Evolutionary conservation across 1,284 basidiomycete species (phyloP), one percentile per base, ranked within the genome.

Genomic region (Leccinum pachyderme): DNA sequence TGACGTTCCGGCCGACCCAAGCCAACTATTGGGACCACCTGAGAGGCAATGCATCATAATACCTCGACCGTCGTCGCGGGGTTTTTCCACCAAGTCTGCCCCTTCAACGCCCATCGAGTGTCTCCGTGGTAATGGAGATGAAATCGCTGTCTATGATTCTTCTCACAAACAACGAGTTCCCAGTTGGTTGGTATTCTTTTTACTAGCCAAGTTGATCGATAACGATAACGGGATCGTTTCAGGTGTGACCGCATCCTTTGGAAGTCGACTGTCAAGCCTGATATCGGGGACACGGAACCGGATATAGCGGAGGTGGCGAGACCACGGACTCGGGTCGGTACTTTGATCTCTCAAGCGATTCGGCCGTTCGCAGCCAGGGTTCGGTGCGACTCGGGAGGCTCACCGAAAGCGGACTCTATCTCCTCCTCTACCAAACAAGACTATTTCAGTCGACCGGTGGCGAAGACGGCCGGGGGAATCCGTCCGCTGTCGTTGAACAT

Each of bases 221-320:
- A 45, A 7, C 57, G 35, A 64, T 48, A 45, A 7, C 32, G 31
- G 46, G 29, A 25, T 27, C 27, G 18, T 55, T 31, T 41, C 54
- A 88, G 87, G 87, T 91, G 89, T 63, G 89, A 91, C 63, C 81
- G 89, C 22, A 89, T 91, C 50, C 70, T 91, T 4, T 91, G 83
- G 83, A 91, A 89, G 68, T 80, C 86, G 1, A 89, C 84, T 0
- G 75, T 88, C 22, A 66, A 74, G 31, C 77, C 77, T 13, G 78
- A 79, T 15, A 69, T 72, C 1, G 25, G 51, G 25, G 65, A 71
- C 43, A 74, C 74, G 22, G 67, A 71, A 6, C 78, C 77, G 28
- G 77, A 79, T 8, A 65, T 73, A 5, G 33, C 55, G 41, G 66
- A 72, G 37, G 55, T 61, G 43, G 53, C 65, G 53, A 72, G 70